phyloP scores from a whole-genome alignment of 441 rosid species.

The Adansonia rubrostipa region DNA sequence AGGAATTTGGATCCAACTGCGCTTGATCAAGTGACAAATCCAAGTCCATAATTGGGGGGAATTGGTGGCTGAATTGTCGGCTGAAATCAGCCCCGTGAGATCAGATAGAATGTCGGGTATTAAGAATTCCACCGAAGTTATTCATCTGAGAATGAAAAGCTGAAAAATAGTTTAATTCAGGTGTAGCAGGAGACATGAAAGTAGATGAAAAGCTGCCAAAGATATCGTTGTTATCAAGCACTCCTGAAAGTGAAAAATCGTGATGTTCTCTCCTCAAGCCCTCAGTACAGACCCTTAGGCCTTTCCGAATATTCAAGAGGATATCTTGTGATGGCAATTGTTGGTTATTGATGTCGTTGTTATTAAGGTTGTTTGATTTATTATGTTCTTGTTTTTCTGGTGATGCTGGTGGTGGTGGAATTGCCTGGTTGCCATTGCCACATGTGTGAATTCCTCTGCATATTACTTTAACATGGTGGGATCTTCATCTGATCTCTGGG shows the following conservation, averaged over 20 bases:
- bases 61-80: conserved; percentile 63
- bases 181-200: conserved; percentile 52
- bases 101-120: conserved; percentile 43
- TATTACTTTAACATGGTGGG: conserved; percentile 41
- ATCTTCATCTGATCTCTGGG: conserved; percentile 65
- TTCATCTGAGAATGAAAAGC: conserved; percentile 45
- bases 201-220: conserved; percentile 41
- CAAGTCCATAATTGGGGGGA: conserved; percentile 71
- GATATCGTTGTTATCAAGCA: conserved; percentile 35
- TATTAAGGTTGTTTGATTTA: conserved; percentile 28
- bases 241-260: conserved; percentile 30
- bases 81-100: conserved; percentile 54
- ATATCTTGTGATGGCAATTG: conserved; percentile 49
- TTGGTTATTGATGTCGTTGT: conserved; percentile 15
- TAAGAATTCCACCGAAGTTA: conserved; percentile 39
- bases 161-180: conserved; percentile 49
- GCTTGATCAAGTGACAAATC: conserved; percentile 68
- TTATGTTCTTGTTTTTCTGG: conserved; percentile 50
- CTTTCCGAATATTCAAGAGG: conserved; percentile 46
- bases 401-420: conserved; percentile 44
- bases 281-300: conserved; percentile 53
- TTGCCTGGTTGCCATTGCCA: conserved; percentile 31
- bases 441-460: conserved; percentile 66
- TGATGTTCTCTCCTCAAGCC: conserved; percentile 39
- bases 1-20: conserved; percentile 61